These are phyloP conservation scores for Chiua virens DNA, from an alignment of 768 basidiomycete genomes.

Conservation along the genomic window DNA sequence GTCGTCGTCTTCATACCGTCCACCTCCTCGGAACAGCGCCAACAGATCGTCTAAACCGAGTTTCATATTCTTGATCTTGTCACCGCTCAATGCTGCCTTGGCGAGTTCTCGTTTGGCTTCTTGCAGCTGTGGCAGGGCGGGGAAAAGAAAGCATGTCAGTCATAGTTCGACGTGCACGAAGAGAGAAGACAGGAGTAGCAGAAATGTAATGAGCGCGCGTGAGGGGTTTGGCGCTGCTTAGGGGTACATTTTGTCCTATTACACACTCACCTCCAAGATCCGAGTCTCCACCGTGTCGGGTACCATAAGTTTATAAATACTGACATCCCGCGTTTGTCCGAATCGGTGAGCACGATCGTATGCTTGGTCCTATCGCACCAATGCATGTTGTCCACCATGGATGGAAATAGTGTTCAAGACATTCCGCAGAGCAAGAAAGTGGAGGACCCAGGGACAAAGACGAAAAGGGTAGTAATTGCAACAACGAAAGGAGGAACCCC, in stretches of 20 bases:
- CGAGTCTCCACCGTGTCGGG: slow-evolving; percentile 86
- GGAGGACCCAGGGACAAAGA: background rate
- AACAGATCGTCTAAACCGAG: slow-evolving; percentile 86
- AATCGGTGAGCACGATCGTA: slow-evolving; percentile 90
- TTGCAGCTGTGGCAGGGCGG: slow-evolving; percentile 58
- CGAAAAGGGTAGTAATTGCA: background rate
- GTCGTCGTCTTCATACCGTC: slow-evolving; percentile 60
- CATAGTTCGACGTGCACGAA: background rate
- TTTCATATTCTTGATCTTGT: slow-evolving; percentile 82
- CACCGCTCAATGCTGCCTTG: slow-evolving; percentile 81
- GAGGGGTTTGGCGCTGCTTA: too few relatives aligned
- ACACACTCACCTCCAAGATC: slow-evolving; percentile 59
- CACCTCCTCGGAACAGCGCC: slow-evolving; percentile 67
- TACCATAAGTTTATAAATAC: slow-evolving; percentile 88
- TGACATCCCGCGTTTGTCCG: slow-evolving; percentile 84
- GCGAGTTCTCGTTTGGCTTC: slow-evolving; percentile 87
- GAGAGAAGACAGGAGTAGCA: too few relatives aligned
- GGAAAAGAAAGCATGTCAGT: background rate
- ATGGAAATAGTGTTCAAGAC: background rate
- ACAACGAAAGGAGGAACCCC: background rate
- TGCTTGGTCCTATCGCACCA: slow-evolving; percentile 70
- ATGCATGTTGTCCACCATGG: background rate
- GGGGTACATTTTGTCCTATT: background rate
- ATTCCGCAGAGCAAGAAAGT: background rate
- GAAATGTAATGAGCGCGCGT: too few relatives aligned